Evolutionary conservation across 768 basidiomycete species (phyloP).

Genomic region (Xanthoconium purpureum): DNA sequence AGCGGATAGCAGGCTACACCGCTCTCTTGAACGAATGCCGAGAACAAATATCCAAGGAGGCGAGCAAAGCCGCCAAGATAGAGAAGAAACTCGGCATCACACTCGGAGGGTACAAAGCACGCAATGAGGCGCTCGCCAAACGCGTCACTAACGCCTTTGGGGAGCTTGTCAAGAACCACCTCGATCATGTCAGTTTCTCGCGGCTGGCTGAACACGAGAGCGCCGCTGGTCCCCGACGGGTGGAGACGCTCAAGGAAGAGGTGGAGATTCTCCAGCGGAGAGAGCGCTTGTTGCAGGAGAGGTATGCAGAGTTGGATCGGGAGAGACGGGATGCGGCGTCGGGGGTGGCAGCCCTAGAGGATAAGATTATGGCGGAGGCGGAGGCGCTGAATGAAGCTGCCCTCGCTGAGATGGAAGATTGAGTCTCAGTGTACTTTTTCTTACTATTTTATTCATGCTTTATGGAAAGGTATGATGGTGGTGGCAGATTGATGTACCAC

Average conservation of each 20-base stretch:
- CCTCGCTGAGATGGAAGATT: constrained; percentile 58
- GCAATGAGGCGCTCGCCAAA: constrained; percentile 63
- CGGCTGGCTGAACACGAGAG: constrained; percentile 70
- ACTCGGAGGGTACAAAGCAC: constrained; percentile 88
- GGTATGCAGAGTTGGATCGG: constrained; percentile 78
- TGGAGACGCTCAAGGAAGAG: constrained; percentile 81
- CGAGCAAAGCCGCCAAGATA: constrained; percentile 72
- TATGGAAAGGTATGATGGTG: not conserved
- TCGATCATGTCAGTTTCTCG: constrained; percentile 79
- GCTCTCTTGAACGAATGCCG: constrained; percentile 59
- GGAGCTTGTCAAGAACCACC: constrained; percentile 60
- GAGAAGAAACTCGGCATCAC: constrained; percentile 89
- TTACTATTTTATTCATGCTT: constrained; percentile 8
- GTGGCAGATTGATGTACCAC: too few relatives aligned
- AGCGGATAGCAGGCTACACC: constrained; percentile 62
- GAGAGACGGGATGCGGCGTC: constrained; percentile 61
- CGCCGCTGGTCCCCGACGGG: constrained; percentile 71
- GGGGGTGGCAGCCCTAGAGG: constrained; percentile 68
- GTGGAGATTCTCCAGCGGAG: constrained; percentile 75
- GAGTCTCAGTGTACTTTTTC: not conserved
- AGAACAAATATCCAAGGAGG: constrained; percentile 75
- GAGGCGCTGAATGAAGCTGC: constrained; percentile 78
- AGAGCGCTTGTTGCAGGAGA: constrained; percentile 75
- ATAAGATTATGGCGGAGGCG: constrained; percentile 81
- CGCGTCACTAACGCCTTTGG: constrained; percentile 66